Conservation (phyloP, 495 filamentous ascomycete genomes). For the Bathelium albidoporum region DNA sequence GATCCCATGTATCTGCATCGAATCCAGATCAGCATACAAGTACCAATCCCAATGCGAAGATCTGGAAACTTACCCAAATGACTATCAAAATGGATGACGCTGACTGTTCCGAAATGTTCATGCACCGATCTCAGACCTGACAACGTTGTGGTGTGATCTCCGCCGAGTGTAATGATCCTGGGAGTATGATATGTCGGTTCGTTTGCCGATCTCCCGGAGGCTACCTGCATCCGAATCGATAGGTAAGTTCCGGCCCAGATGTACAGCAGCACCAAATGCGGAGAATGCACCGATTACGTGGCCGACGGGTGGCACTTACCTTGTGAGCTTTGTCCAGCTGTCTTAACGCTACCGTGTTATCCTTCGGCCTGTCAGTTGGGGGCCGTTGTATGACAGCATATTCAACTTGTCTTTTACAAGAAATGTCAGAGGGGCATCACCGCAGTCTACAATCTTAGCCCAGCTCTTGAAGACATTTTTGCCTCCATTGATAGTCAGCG, state of each 20-base stretch:
- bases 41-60: too few relatives aligned
- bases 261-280: background rate
- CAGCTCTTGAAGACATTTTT: constrained; percentile 37
- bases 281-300: constrained; percentile 2
- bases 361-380: constrained; percentile 18
- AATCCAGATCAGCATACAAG: constrained; percentile 3
- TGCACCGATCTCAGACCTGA: constrained; percentile 38
- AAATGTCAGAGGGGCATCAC: constrained; percentile 42
- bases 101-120: constrained; percentile 37
- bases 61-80: constrained; percentile 34
- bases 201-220: constrained; percentile 24
- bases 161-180: constrained; percentile 41
- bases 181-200: constrained; percentile 25
- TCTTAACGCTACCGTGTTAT: constrained; percentile 43
- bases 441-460: constrained; percentile 43
- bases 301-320: constrained; percentile 16
- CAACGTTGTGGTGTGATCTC: constrained; percentile 44
- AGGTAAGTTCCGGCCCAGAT: background rate
- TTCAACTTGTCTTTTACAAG: constrained; percentile 18
- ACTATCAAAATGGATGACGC: constrained; percentile 46
- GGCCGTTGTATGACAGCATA: background rate
- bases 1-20: constrained; percentile 39
- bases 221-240: constrained; percentile 13
- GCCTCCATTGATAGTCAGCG: constrained; percentile 13
- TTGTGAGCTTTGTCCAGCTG: constrained; percentile 40